Percentiles rank a stretch among this genome's conserved stretches.
Conservation (phyloP, 1,139 yeast species). For the Debaryomycetaceae sp. region DNA sequence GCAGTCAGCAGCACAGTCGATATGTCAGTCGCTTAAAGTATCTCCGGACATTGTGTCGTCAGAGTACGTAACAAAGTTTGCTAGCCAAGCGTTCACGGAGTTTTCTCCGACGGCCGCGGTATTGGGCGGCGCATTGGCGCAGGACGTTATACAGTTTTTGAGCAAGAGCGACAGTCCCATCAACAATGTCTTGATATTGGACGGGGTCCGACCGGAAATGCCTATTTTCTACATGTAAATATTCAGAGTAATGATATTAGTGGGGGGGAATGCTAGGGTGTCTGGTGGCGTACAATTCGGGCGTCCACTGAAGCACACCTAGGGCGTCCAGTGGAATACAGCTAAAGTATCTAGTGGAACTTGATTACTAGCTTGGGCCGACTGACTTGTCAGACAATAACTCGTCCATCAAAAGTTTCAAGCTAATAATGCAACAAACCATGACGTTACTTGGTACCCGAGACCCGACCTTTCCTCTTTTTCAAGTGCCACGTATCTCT, state of each 20-base stretch:
- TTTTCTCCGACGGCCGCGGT: constrained; percentile 82
- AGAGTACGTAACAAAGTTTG: constrained; percentile 28
- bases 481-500: constrained; percentile 33
- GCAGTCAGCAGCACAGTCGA: constrained; percentile 10
- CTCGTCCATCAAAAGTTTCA: no score
- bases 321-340: no score
- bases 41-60: constrained; percentile 26
- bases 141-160: constrained; percentile 77
- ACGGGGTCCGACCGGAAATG: constrained; percentile 61
- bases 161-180: constrained; percentile 73
- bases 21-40: constrained; percentile 23
- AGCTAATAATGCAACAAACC: no score
- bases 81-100: constrained; percentile 52
- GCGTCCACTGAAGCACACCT: no score
- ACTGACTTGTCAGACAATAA: no score
- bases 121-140: constrained; percentile 83
- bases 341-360: background rate
- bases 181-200: constrained; percentile 69
- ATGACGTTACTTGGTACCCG: constrained; percentile 26
- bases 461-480: constrained; percentile 32
- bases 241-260: background rate
- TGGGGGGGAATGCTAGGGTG: no score
- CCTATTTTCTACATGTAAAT: constrained; percentile 52
- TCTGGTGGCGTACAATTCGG: no score
- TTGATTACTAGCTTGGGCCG: background rate